Conservation (phyloP, 768 basidiomycete species). For the Ramaria sp. region DNA sequence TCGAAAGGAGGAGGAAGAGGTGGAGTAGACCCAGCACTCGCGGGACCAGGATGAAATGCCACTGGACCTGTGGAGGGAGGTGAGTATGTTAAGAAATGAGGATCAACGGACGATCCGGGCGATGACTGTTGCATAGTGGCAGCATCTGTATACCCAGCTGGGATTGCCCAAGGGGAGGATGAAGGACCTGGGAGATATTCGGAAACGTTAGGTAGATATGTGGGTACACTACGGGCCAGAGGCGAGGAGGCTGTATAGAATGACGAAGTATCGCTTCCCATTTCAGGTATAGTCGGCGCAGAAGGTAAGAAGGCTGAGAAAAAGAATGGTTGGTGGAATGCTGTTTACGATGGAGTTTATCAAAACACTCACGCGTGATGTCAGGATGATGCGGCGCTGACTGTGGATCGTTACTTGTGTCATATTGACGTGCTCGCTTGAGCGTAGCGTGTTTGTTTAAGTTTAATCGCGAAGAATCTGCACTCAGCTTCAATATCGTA, state of each 20-base stretch:
- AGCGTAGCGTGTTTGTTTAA: neutral
- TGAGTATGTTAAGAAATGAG: slow-evolving; percentile 3
- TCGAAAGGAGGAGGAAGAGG: slow-evolving; percentile 56
- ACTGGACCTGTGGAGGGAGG: neutral
- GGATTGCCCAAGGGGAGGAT: neutral
- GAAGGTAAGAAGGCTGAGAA: neutral
- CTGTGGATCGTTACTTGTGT: neutral
- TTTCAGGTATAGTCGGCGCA: neutral
- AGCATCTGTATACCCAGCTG: neutral
- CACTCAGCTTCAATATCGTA: neutral
- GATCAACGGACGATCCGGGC: slow-evolving; percentile 4
- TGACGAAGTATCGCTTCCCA: neutral
- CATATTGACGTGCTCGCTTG: slow-evolving; percentile 3
- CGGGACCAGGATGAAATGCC: slow-evolving; percentile 7
- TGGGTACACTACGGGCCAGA: too few relatives aligned
- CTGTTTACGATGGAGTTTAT: neutral
- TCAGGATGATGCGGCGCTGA: neutral
- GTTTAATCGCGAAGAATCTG: neutral
- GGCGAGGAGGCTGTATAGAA: neutral
- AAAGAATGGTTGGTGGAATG: neutral
- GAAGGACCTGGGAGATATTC: neutral
- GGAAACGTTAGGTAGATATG: neutral
- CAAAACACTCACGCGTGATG: neutral
- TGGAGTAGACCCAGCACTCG: slow-evolving; percentile 41
- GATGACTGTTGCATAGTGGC: neutral